Evolutionary conservation across 345 rosid species (phyloP).

Genomic region (Eucalyptus polybractea): DNA sequence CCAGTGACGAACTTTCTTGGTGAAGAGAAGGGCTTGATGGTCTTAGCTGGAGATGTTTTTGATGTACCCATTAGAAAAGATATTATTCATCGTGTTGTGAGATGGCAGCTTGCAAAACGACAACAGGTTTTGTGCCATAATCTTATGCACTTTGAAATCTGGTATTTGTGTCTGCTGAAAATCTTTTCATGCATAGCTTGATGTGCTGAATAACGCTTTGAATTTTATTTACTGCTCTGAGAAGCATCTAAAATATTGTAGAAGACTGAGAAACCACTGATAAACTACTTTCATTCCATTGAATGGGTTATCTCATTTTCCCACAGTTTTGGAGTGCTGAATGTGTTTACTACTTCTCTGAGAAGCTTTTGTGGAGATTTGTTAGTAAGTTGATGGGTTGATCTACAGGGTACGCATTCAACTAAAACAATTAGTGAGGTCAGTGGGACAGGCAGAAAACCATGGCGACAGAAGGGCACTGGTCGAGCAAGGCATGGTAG

Average conservation of each 20-base stretch:
- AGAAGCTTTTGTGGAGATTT: neutral
- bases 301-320: neutral
- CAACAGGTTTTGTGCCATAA: conserved; percentile 43
- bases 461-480: conserved; percentile 77
- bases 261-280: neutral
- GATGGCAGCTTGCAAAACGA: conserved; percentile 88
- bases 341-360: neutral
- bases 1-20: conserved; percentile 71
- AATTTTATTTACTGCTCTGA: neutral
- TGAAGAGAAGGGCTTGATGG: conserved; percentile 74
- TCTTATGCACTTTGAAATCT: neutral
- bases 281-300: neutral
- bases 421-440: conserved; percentile 93
- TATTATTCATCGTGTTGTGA: conserved; percentile 76
- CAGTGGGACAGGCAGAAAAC: conserved; percentile 92
- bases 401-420: conserved; percentile 78
- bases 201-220: neutral
- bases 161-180: neutral
- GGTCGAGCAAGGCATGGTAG: conserved; percentile 94
- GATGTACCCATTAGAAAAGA: conserved; percentile 91
- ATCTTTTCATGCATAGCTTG: neutral
- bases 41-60: conserved; percentile 89
- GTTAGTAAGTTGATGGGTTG: neutral
- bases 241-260: neutral
- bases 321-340: neutral